Percentiles rank a stretch among this genome's conserved stretches.
Evolutionary conservation across 208 protist genomes (phyloP).

Genomic region (Acanthamoeba rhysodes): DNA sequence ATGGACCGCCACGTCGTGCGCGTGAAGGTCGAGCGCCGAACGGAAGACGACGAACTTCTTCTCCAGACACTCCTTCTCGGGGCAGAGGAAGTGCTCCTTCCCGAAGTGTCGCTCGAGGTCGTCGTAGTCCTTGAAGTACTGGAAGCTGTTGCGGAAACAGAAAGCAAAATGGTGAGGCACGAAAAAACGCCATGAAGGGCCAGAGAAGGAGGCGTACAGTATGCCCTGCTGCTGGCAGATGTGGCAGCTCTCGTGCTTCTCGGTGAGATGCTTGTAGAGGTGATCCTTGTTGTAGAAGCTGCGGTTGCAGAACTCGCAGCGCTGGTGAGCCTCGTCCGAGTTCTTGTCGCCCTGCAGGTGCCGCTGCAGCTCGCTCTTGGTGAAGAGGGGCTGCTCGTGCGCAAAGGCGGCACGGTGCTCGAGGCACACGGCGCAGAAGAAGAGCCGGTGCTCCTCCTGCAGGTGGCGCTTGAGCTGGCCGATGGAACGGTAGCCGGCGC

Average conservation of each 20-base stretch:
- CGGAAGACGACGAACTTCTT: constrained; percentile 70
- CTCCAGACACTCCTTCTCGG: constrained; percentile 38
- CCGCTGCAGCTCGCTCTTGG: constrained; percentile 9
- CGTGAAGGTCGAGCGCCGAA: constrained; percentile 15
- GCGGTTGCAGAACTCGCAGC: constrained; percentile 57
- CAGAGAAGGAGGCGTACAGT: neutral
- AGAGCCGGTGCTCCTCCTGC: constrained; percentile 1
- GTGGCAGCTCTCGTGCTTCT: constrained; percentile 51
- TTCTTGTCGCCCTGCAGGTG: neutral
- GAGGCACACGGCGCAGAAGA: constrained; percentile 29
- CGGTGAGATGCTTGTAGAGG: constrained; percentile 56
- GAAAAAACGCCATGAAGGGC: neutral
- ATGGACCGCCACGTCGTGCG: constrained; percentile 12
- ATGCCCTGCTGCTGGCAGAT: constrained; percentile 57
- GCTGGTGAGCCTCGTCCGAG: constrained; percentile 24
- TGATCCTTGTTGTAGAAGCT: constrained; percentile 52
- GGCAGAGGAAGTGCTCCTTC: constrained; percentile 48
- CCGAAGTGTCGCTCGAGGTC: constrained; percentile 45
- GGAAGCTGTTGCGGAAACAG: neutral
- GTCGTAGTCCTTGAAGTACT: constrained; percentile 49
- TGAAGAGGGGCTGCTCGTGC: constrained; percentile 26
- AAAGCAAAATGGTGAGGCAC: neutral
- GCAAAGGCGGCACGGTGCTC: neutral
- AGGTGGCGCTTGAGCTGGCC: constrained; percentile 44
- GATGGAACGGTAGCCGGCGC: neutral